Evolutionary conservation across 176 grass and related monocot genomes (phyloP).

Genomic region (Aegilops speltoides): DNA sequence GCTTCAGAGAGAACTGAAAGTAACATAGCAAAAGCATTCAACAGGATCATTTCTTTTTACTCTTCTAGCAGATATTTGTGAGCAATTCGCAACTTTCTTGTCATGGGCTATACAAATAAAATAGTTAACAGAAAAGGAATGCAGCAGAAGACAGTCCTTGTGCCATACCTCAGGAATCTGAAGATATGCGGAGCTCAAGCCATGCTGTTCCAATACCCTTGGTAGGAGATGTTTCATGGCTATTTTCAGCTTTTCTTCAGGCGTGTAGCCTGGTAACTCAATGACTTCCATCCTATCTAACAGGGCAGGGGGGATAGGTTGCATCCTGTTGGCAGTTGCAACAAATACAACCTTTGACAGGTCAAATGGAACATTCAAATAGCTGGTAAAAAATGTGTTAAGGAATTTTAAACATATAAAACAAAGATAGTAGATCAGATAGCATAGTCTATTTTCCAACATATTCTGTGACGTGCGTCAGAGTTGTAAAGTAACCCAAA

Average conservation of each 20-base stretch:
- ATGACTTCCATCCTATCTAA: conserved; percentile 99
- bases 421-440: conserved; percentile 11
- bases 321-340: conserved; percentile 91
- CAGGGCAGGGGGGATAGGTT: conserved; percentile 87
- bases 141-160: conserved; percentile 8
- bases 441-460: conserved; percentile 2
- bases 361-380: conserved; percentile 99
- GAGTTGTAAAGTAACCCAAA: conserved; percentile 16
- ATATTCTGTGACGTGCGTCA: neutral
- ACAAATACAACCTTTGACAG: conserved; percentile 97
- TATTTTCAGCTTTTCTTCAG: conserved; percentile 98
- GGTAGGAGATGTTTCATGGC: conserved; percentile 98
- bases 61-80: neutral
- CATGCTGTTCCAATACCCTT: conserved; percentile 94
- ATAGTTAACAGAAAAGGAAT: neutral
- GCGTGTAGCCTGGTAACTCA: conserved; percentile 95
- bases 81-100: neutral
- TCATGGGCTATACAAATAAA: conserved; percentile 4
- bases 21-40: neutral
- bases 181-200: conserved; percentile 79
- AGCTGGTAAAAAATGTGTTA: conserved; percentile 62
- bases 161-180: conserved; percentile 87
- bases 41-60: neutral
- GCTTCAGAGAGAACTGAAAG: neutral
- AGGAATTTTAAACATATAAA: conserved; percentile 40